Conservation (phyloP, 2,329 filamentous ascomycete genomes). For the Aspergillus sclerotialis region DNA sequence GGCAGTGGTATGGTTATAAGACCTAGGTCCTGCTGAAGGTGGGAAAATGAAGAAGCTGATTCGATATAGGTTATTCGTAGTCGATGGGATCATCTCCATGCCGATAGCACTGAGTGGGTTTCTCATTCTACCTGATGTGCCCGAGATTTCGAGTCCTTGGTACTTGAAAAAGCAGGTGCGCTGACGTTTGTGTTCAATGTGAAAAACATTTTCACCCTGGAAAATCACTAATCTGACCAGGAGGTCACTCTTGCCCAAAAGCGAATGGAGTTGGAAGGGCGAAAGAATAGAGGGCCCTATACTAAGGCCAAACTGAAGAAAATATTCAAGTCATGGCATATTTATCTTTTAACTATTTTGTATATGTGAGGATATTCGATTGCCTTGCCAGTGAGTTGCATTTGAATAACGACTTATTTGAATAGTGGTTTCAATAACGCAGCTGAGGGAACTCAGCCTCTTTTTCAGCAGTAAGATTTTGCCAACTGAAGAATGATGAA, state of each 20-base stretch:
- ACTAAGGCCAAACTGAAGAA: constrained; percentile 49
- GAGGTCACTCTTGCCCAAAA: constrained; percentile 42
- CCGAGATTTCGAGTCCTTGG: constrained; percentile 44
- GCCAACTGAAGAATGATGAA: no score
- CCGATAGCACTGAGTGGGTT: constrained; percentile 47
- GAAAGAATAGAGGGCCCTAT: constrained; percentile 39
- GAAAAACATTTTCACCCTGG: no score
- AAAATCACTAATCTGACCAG: no score
- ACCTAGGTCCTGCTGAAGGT: background rate
- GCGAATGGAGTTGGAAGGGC: constrained; percentile 46
- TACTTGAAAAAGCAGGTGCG: constrained; percentile 38
- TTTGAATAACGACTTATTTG: background rate
- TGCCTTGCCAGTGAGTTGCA: background rate
- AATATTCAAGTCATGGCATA: constrained; percentile 59
- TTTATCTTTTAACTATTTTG: constrained; percentile 51
- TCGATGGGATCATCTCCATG: constrained; percentile 49
- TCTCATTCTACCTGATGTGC: constrained; percentile 44
- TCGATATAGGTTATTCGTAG: constrained; percentile 40
- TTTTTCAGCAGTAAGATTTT: constrained; percentile 48
- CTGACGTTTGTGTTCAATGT: no score
- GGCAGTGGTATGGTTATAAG: constrained; percentile 39
- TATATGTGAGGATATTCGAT: constrained; percentile 42
- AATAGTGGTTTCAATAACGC: constrained; percentile 55
- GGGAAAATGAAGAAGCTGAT: constrained; percentile 1
- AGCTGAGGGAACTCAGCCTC: constrained; percentile 44